Base-by-base conservation (phyloP, 1,284 basidiomycete genomes). In the Puccinia brachypodii region DNA sequence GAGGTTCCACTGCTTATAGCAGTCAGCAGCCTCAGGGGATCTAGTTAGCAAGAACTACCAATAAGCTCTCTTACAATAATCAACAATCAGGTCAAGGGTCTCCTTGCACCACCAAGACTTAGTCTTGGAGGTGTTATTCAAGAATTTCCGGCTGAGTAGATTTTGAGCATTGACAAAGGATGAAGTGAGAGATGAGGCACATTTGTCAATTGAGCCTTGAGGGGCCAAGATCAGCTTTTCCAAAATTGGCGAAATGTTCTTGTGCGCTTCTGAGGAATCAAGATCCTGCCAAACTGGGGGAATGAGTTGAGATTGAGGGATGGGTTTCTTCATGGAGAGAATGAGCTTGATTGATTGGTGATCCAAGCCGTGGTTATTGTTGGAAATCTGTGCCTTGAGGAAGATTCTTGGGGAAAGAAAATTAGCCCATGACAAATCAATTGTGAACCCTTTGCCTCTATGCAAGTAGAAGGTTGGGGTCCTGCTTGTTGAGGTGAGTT, bases 41-140 rank as follows among this genome's bases (percentile, higher is more conserved):
- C 64, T 60, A 22, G 31, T 16, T 28, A 28, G 1, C 11, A 76
- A 6, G 56, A 76, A 64, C 56, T 36, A 36, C 22, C 16, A 3
- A 25, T 56, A 16, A 13, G 40, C 36, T 14, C 8, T 2, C 36
- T 76, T 62, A 31, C 1, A n/a, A 44, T 16, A 19, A 19, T 60
- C 2, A 19, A 76, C 11, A 25, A 76, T 19, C 4, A 31, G 74
- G 38, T 76, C 40, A 22, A 76, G 58, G 19, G 33, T 60, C 33
- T 40, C 33, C 14, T 36, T 42, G 33, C 38, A 31, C 74, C 74
- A 76, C 74, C 14, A 76, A 2, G 56, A 22, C 40, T 76, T 76
- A n/a, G 33, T 40, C 40, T 44, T 60, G 40, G 16, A n/a, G 1
- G 19, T 16, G 22, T 64, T 14, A 3, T 3, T 25, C 9, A 16